Conservation (phyloP, 2,329 filamentous ascomycete genomes). For the Aspergillus sergii region DNA sequence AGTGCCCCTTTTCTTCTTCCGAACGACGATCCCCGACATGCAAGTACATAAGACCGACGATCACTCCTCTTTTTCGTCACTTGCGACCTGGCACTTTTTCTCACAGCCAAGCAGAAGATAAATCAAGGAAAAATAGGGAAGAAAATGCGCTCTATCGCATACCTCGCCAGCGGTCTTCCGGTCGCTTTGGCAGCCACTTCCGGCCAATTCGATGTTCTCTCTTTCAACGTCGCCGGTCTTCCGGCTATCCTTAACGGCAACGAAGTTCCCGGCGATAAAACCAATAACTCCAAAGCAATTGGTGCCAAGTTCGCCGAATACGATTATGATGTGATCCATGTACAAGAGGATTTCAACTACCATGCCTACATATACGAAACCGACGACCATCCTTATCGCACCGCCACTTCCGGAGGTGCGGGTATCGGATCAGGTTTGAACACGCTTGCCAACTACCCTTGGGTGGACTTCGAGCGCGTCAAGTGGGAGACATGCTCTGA, state of each 20-base stretch:
- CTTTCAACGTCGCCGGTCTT: slow-evolving; percentile 64
- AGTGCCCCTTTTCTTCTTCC: background rate
- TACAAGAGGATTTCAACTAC: slow-evolving; percentile 73
- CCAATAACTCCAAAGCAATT: slow-evolving; percentile 58
- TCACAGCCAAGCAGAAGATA: background rate
- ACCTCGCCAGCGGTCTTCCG: background rate
- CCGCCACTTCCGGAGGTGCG: slow-evolving; percentile 66
- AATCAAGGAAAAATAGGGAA: background rate
- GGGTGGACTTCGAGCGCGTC: slow-evolving; percentile 57
- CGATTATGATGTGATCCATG: slow-evolving; percentile 63
- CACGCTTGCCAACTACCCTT: slow-evolving; percentile 62
- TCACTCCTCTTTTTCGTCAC: background rate
- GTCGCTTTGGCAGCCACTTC: slow-evolving; percentile 27
- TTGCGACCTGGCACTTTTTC: background rate
- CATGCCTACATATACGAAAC: slow-evolving; percentile 65
- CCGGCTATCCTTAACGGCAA: slow-evolving; percentile 59
- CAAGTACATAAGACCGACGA: background rate
- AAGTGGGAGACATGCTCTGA: slow-evolving; percentile 60
- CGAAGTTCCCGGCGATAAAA: slow-evolving; percentile 64
- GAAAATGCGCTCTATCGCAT: background rate
- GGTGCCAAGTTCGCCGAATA: slow-evolving; percentile 60
- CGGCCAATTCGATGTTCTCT: slow-evolving; percentile 55
- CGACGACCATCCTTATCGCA: slow-evolving; percentile 55
- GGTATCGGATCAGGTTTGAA: slow-evolving; percentile 67
- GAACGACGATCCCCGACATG: background rate